Conservation (phyloP, 192 early-diverging fungal genomes). For the Mortierella hygrophila region DNA sequence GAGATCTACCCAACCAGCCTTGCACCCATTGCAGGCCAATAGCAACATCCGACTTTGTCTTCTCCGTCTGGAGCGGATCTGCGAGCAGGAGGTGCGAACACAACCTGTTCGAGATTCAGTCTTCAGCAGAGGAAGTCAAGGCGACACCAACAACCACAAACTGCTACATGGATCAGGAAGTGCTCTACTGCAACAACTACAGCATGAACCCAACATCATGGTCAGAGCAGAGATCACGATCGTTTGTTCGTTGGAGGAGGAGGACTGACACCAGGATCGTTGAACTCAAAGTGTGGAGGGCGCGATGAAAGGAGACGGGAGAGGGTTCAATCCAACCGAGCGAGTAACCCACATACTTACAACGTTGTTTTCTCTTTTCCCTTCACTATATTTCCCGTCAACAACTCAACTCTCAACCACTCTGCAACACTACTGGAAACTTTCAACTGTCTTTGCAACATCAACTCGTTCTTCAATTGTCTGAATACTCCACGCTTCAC, state of each 20-base stretch:
- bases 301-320: background rate
- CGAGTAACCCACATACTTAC: background rate
- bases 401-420: slow-evolving; percentile 21
- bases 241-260: background rate
- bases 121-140: background rate
- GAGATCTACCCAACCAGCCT: background rate
- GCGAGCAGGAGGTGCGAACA: background rate
- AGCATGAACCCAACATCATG: slow-evolving; percentile 9
- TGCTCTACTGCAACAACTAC: background rate
- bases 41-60: background rate
- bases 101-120: background rate
- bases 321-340: background rate
- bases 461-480: slow-evolving; percentile 9
- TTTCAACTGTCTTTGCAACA: background rate
- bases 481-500: background rate
- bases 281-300: background rate
- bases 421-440: background rate
- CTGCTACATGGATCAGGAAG: background rate
- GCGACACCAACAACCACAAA: background rate
- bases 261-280: background rate
- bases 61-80: background rate
- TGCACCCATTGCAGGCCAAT: background rate
- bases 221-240: background rate
- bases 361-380: background rate
- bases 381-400: slow-evolving; percentile 23